These are phyloP conservation scores for Monosporascus sp. DNA, from an alignment of 2,329 filamentous ascomycete genomes.

Conservation along the genomic window DNA sequence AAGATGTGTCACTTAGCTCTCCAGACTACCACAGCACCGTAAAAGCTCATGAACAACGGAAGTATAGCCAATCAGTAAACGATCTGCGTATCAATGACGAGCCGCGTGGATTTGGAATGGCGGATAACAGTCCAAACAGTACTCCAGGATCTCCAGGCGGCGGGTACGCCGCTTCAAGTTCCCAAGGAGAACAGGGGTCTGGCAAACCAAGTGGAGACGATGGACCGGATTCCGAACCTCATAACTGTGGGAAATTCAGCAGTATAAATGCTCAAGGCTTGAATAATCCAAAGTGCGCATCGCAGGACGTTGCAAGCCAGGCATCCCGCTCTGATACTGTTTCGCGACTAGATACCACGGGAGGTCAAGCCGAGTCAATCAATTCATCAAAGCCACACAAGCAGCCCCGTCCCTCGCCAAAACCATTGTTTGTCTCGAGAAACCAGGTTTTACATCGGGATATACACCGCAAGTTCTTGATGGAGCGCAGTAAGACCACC, in stretches of 20 bases:
- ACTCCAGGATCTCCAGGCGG: not conserved
- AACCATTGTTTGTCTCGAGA: slow-evolving; percentile 29
- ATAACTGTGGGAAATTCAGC: not conserved
- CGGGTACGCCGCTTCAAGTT: not conserved
- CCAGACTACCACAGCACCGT: not conserved
- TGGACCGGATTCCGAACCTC: not conserved
- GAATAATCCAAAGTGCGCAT: not conserved
- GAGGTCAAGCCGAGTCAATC: not conserved
- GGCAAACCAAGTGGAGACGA: not conserved
- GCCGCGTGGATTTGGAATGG: not conserved
- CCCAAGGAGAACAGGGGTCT: not conserved
- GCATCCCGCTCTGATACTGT: not conserved
- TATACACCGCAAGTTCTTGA: slow-evolving; percentile 19
- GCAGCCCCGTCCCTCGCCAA: slow-evolving; percentile 18
- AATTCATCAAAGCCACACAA: not conserved
- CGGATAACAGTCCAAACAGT: not conserved
- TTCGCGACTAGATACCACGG: not conserved
- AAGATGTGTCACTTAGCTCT: not conserved
- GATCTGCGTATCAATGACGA: not conserved
- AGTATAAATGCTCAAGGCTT: not conserved
- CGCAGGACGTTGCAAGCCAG: not conserved
- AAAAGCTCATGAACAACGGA: not conserved
- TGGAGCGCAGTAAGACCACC: slow-evolving; percentile 25
- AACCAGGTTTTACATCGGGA: slow-evolving; percentile 10
- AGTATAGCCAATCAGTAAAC: not conserved